A percentile compares a stretch with the other conserved stretches of the same genome.
Evolutionary conservation across 768 basidiomycete genomes (phyloP).

Genomic region (Myochromella boudieri): DNA sequence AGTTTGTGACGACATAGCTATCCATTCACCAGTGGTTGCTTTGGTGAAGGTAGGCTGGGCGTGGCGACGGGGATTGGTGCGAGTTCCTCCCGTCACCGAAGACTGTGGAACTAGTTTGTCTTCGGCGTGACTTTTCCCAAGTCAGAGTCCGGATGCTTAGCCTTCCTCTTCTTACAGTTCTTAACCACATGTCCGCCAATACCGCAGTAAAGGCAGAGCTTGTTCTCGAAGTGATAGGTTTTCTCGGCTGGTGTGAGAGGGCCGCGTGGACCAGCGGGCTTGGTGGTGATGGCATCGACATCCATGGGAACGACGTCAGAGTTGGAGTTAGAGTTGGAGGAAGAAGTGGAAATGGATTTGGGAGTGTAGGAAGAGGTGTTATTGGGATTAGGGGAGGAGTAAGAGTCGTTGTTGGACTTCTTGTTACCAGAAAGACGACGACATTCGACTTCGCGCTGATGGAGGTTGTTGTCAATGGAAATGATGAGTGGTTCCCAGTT

Average conservation of each 20-base stretch:
- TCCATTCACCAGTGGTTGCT: neutral
- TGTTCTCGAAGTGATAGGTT: slow-evolving; percentile 18
- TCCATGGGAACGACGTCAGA: slow-evolving; percentile 30
- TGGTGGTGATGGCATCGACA: slow-evolving; percentile 24
- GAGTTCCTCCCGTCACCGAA: slow-evolving; percentile 26
- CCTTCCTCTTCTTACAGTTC: slow-evolving; percentile 24
- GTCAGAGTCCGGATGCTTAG: neutral
- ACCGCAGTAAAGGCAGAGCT: slow-evolving; percentile 37
- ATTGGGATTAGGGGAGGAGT: neutral
- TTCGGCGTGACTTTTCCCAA: slow-evolving; percentile 30
- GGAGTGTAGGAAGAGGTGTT: slow-evolving; percentile 1
- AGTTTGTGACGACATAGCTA: neutral
- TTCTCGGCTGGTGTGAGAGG: slow-evolving; percentile 28
- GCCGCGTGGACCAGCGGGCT: too few relatives aligned
- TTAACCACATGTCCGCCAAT: slow-evolving; percentile 24
- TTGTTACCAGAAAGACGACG: neutral
- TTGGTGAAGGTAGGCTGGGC: neutral
- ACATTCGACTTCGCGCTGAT: slow-evolving; percentile 16
- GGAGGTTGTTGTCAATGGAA: slow-evolving; percentile 26
- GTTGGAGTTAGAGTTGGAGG: slow-evolving; percentile 5
- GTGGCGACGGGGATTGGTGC: slow-evolving; percentile 14
- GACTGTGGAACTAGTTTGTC: slow-evolving; percentile 26
- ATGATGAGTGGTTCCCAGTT: slow-evolving; percentile 20
- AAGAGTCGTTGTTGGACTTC: neutral
- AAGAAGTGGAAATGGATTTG: neutral